Percentiles rank a stretch among this genome's conserved stretches.
Conservation (phyloP, 75 land plant genomes). For the Cunninghamia lanceolata region DNA sequence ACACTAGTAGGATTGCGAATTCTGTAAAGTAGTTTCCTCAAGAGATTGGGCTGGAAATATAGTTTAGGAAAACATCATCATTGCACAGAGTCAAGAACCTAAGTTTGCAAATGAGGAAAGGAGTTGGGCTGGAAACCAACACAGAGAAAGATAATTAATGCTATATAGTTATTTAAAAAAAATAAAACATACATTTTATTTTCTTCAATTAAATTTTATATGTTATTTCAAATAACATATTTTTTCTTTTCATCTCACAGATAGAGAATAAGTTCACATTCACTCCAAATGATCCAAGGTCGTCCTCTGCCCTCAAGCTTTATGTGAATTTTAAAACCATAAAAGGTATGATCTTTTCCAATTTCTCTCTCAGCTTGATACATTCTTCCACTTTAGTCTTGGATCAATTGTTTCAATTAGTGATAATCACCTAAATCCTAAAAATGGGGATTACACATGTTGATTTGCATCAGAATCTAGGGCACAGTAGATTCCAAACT, state of each 20-base stretch:
- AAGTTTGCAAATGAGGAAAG: too few species aligned
- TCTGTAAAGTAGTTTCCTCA: too few species aligned
- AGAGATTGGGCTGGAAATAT: too few species aligned
- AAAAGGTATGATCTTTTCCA: conserved; percentile 34
- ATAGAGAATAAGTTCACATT: conserved; percentile 37
- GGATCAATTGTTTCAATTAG: background rate
- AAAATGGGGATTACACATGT: background rate
- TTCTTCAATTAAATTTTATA: background rate
- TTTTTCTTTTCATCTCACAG: conserved; percentile 23
- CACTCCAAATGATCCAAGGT: conserved; percentile 43
- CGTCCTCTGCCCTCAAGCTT: conserved; percentile 35
- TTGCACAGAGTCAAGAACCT: too few species aligned
- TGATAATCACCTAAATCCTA: background rate
- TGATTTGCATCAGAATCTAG: background rate
- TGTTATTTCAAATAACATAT: background rate
- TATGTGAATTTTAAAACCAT: conserved; percentile 45
- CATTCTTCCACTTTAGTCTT: background rate
- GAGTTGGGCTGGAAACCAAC: background rate
- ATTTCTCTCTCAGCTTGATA: background rate
- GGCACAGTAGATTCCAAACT: background rate
- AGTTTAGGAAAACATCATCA: too few species aligned
- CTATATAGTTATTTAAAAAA: background rate
- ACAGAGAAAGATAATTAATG: background rate
- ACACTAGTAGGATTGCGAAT: too few species aligned
- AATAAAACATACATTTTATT: background rate